Evolutionary conservation across 306 rosid species (phyloP).

Genomic region (Casuarina cunninghamiana): DNA sequence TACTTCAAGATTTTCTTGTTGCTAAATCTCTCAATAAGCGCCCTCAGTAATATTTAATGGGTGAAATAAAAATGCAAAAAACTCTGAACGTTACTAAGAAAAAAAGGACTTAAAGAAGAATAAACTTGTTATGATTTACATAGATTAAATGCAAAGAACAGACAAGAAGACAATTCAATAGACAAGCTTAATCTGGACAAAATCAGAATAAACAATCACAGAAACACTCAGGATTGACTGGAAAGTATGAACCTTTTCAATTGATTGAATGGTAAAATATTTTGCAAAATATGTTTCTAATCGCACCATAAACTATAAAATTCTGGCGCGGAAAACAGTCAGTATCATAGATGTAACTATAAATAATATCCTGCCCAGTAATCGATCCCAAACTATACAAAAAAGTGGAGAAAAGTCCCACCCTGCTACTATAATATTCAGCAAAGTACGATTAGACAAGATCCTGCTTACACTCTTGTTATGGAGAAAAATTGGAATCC

Average conservation of each 20-base stretch:
- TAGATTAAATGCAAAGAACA: neutral
- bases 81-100: neutral
- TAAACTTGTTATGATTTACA: neutral
- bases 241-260: neutral
- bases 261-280: neutral
- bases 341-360: neutral
- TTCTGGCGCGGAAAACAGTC: neutral
- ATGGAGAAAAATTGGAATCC: neutral
- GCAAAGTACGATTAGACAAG: neutral
- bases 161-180: neutral
- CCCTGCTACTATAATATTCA: neutral
- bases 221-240: neutral
- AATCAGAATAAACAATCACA: neutral
- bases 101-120: neutral
- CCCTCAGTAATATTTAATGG: neutral
- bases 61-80: neutral
- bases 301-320: neutral
- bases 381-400: neutral
- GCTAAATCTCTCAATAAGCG: neutral
- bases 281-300: neutral
- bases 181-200: neutral
- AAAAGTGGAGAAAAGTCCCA: neutral
- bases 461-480: neutral
- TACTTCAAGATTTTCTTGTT: neutral
- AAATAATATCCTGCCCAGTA: neutral